phyloP scores from a whole-genome alignment of 202 grass and related monocot species.

The Digitaria exilis region DNA sequence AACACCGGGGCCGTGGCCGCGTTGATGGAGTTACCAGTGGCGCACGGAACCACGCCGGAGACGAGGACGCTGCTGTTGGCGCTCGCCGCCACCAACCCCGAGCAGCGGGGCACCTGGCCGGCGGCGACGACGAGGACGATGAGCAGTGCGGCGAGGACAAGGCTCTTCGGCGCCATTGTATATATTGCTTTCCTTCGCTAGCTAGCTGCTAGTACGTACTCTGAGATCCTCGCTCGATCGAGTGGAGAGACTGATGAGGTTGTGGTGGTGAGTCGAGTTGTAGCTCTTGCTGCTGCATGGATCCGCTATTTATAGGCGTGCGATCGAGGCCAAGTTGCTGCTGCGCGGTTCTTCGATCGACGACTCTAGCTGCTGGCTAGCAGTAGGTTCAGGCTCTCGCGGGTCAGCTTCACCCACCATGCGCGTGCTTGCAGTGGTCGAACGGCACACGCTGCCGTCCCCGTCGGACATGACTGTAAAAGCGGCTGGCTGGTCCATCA shows the following conservation, averaged over 20 bases:
- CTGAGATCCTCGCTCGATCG: background rate
- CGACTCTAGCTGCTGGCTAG: background rate
- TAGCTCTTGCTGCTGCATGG: slow-evolving; percentile 27
- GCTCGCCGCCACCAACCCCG: background rate
- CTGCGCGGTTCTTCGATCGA: background rate
- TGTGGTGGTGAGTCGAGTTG: background rate
- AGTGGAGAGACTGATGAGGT: background rate
- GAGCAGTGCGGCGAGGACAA: slow-evolving; percentile 26
- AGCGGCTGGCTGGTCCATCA: no score
- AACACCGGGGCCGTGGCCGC: slow-evolving; percentile 1
- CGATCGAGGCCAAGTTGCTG: slow-evolving; percentile 1
- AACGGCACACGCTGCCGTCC: slow-evolving; percentile 24
- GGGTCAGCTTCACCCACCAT: background rate
- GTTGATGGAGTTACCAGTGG: slow-evolving; percentile 34
- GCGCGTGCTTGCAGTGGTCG: slow-evolving; percentile 34
- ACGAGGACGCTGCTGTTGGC: background rate
- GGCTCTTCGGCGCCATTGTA: slow-evolving; percentile 21
- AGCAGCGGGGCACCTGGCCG: background rate
- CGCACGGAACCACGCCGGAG: slow-evolving; percentile 53
- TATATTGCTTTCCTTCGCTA: background rate
- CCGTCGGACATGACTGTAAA: no score
- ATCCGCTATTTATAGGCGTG: slow-evolving; percentile 41
- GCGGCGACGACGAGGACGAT: background rate
- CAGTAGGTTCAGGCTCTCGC: background rate
- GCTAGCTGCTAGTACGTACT: background rate